Evolutionary conservation across 179 eudicot species (phyloP).

Genomic region (Gypsophila paniculata): DNA sequence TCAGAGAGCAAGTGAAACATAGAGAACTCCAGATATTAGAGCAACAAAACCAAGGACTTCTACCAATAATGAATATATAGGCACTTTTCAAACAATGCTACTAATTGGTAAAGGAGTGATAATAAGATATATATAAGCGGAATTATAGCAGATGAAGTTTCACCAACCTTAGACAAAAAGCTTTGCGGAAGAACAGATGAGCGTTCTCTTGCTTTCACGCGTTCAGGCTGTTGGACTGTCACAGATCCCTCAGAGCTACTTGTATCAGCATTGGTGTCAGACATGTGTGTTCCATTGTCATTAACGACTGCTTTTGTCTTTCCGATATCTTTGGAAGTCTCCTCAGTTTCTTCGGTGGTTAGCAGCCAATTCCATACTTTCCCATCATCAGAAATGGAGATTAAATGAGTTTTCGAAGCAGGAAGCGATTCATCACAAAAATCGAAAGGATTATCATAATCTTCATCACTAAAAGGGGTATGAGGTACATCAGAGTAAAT

Average conservation of each 20-base stretch:
- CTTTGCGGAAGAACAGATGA: conserved; percentile 43
- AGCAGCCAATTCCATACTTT: conserved; percentile 97
- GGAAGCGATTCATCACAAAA: conserved; percentile 60
- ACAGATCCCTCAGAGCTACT: conserved; percentile 32
- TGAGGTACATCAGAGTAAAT: conserved; percentile 56
- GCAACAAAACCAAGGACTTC: background rate
- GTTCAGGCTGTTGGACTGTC: conserved; percentile 34
- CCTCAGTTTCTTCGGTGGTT: conserved; percentile 64
- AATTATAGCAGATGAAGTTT: conserved; percentile 6
- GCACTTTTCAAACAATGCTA: background rate
- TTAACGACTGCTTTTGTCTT: conserved; percentile 26
- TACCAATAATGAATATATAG: background rate
- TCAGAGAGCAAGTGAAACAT: conserved; percentile 24
- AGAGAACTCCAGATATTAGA: background rate
- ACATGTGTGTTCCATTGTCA: conserved; percentile 28
- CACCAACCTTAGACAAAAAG: conserved; percentile 56
- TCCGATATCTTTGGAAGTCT: conserved; percentile 40
- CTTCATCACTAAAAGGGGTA: conserved; percentile 46
- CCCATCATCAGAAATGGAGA: conserved; percentile 93
- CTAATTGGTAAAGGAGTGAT: background rate
- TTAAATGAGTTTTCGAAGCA: conserved; percentile 65
- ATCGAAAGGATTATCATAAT: conserved; percentile 65
- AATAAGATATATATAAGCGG: too few species aligned
- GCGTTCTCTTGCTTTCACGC: conserved; percentile 27
- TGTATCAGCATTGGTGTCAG: conserved; percentile 34